A percentile compares a stretch with the other conserved stretches of the same genome.
Conservation (phyloP, 2,329 filamentous ascomycete genomes). For the Gyromitra esculenta region DNA sequence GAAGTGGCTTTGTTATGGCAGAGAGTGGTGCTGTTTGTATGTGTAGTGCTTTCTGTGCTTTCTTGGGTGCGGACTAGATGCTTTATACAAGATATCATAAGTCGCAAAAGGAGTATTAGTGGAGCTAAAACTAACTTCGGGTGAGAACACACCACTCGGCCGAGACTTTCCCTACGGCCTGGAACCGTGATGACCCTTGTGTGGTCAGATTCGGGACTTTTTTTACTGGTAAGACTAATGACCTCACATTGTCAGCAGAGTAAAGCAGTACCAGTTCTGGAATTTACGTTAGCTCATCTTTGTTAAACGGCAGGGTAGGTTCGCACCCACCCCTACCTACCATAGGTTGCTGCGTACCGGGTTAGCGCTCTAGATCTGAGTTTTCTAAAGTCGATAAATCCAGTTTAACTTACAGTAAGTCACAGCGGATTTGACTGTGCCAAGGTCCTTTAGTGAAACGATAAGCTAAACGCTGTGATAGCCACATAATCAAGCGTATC, state of each 20-base stretch:
- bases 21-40: neutral
- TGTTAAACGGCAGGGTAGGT: neutral
- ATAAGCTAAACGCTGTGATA: too few species aligned
- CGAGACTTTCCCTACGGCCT: neutral
- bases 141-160: neutral
- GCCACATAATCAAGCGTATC: too few species aligned
- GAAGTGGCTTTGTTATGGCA: neutral
- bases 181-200: neutral
- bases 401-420: too few species aligned
- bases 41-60: neutral
- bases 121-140: neutral
- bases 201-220: neutral
- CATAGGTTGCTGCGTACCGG: too few species aligned
- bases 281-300: neutral
- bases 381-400: too few species aligned
- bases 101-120: neutral
- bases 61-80: neutral
- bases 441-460: too few species aligned
- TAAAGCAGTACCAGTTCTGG: neutral
- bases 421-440: too few species aligned
- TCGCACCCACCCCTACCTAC: neutral
- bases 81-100: conserved; percentile 1
- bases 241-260: neutral
- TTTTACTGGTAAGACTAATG: neutral
- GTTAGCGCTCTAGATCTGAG: too few species aligned